These are phyloP conservation scores for Plasmopara muralis DNA, from an alignment of 352 stramenopile species.

Conservation along the genomic window DNA sequence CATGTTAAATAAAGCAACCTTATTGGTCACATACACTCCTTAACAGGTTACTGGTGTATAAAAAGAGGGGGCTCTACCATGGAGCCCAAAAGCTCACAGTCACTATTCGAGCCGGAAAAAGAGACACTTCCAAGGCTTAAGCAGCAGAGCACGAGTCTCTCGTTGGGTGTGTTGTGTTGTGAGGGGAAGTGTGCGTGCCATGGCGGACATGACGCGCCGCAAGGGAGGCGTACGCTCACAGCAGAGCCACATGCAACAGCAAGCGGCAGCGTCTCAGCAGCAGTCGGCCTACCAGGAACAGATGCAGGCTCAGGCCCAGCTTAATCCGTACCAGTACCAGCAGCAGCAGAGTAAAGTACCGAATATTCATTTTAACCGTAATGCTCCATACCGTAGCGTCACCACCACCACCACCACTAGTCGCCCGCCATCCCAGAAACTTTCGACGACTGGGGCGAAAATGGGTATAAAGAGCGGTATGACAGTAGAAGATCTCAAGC, in stretches of 20 bases:
- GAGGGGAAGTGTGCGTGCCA: conserved; percentile 14
- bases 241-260: conserved; percentile 35
- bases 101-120: conserved; percentile 12
- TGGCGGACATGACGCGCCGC: conserved; percentile 45
- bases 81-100: conserved; percentile 18
- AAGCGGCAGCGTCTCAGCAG: conserved; percentile 17
- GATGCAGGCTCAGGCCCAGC: conserved; percentile 28
- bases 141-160: conserved; percentile 7
- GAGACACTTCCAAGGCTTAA: conserved; percentile 6
- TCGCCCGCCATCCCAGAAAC: conserved; percentile 23
- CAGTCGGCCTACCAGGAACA: conserved; percentile 36
- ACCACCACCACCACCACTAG: neutral
- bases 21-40: conserved; percentile 10
- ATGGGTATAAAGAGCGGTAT: conserved; percentile 88
- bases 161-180: conserved; percentile 13
- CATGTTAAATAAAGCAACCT: neutral
- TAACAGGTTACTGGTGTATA: conserved; percentile 9
- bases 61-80: neutral
- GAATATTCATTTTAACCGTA: conserved; percentile 22
- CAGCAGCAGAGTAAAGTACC: conserved; percentile 28
- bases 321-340: conserved; percentile 30
- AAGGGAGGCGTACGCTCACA: conserved; percentile 42
- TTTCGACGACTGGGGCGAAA: conserved; percentile 38
- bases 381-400: conserved; percentile 20
- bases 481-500: conserved; percentile 84